Evolutionary conservation across 2,329 filamentous ascomycete genomes (phyloP), one percentile per base, ranked within the genome.

Genomic region (Aspergillus sclerotialis): DNA sequence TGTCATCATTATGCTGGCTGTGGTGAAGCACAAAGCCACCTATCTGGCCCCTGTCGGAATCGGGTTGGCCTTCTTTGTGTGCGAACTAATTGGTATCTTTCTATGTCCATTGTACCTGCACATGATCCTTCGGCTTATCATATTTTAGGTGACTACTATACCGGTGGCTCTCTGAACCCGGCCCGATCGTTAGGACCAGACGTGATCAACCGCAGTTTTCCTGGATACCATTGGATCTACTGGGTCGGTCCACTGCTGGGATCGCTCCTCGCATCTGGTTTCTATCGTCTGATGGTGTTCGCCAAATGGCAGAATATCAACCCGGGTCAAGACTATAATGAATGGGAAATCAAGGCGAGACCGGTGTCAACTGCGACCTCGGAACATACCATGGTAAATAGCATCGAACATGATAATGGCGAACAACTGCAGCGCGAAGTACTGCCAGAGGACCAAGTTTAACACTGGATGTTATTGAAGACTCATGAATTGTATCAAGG

Each of bases 11-110:
- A 81, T 85, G 73, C 68, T 85, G 28, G 81, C 80, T 0, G 75
- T 77, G 4, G 80, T 85, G 54, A 86, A 87, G 61, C 81, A 86
- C 56, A 78, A 79, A 28, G 76, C 76, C 2, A 87, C 82, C 0
- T 84, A 72, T 51, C 61, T 86, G 1, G 82, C 82, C 0, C 82
- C 83, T 0, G 63, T 87, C 3, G 81, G 79, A 9, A 84, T 88
- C 45, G 84, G 84, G 1, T 59, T 85, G 2, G 68, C 81, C 0
- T 69, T 87, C 34, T 86, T 87, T 55, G 71, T 86, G 28, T 64
- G 66, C 0, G 68, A 76, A 37, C 42, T 77, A 32, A 60, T 66
- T 4, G 71, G 69, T 58, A 51, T 19, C 49, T 42, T n/a, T n/a
- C n/a, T n/a, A n/a, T n/a, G n/a, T n/a, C n/a, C n/a, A n/a, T n/a